These are phyloP conservation scores for Arthroderma uncinatum DNA, from an alignment of 2,329 filamentous ascomycete genomes.

Conservation along the genomic window DNA sequence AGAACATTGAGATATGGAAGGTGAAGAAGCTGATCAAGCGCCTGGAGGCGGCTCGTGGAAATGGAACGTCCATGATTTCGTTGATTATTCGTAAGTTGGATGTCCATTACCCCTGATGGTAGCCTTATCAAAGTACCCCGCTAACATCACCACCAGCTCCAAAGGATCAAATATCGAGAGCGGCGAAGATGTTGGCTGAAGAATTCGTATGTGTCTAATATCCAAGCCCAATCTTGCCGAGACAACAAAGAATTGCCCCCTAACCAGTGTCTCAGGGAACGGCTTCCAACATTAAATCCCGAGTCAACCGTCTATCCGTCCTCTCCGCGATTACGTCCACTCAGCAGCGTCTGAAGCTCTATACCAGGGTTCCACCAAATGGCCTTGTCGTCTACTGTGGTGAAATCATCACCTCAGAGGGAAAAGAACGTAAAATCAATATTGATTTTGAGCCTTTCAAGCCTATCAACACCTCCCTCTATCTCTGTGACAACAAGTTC, in stretches of 20 bases:
- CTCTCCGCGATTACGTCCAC: constrained; percentile 97
- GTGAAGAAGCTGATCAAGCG: constrained; percentile 99
- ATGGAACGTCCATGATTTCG: constrained; percentile 99
- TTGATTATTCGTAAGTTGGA: constrained; percentile 78
- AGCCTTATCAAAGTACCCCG: background rate
- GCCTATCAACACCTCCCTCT: constrained; percentile 98
- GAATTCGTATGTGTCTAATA: constrained; percentile 62
- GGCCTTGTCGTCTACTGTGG: constrained; percentile 97
- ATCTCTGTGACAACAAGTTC: constrained; percentile 99
- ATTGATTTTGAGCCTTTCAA: constrained; percentile 99
- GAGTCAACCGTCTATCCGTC: constrained; percentile 96
- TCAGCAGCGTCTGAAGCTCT: constrained; percentile 96
- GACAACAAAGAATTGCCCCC: background rate
- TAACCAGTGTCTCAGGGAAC: constrained; percentile 55
- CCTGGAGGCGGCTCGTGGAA: constrained; percentile 90
- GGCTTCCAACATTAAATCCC: constrained; percentile 98
- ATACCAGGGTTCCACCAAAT: constrained; percentile 97
- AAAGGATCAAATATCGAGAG: constrained; percentile 93
- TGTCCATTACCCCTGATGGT: too few relatives aligned
- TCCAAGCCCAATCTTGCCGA: background rate
- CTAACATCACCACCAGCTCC: constrained; percentile 51
- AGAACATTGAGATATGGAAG: constrained; percentile 85
- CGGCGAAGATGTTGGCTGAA: constrained; percentile 99
- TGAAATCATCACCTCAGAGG: constrained; percentile 98
- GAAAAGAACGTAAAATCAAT: constrained; percentile 99